These are phyloP conservation scores for Amanita pseudoporphyria DNA, from an alignment of 768 basidiomycete species.

Conservation along the genomic window DNA sequence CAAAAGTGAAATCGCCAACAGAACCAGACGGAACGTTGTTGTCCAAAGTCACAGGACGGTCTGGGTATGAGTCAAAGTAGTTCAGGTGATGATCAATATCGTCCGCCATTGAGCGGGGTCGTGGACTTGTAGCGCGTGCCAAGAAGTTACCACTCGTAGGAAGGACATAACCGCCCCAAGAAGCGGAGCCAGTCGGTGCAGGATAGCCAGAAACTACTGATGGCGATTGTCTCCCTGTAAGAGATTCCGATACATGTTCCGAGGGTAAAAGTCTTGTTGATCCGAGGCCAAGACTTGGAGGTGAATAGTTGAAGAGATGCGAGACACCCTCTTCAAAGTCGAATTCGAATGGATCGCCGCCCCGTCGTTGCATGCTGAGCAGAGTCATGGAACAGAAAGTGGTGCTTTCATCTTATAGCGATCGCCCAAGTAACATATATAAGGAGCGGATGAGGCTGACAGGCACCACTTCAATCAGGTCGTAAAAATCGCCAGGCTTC, in stretches of 20 bases:
- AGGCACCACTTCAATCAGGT: neutral
- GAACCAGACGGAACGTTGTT: neutral
- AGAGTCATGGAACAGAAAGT: neutral
- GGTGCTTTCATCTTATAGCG: neutral
- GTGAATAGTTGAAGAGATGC: neutral
- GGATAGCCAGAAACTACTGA: neutral
- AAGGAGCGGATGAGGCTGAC: constrained; percentile 7
- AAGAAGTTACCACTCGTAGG: neutral
- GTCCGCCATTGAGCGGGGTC: neutral
- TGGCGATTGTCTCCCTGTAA: neutral
- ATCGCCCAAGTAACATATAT: neutral
- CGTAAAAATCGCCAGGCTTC: neutral
- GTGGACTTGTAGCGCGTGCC: neutral
- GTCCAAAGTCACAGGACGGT: neutral
- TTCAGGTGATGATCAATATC: neutral
- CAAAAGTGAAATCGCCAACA: neutral
- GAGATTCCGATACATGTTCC: neutral
- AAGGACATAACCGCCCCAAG: neutral
- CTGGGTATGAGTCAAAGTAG: neutral
- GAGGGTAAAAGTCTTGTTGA: neutral
- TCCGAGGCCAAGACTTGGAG: neutral
- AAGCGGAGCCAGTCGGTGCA: neutral
- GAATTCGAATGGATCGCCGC: neutral
- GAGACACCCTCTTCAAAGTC: neutral
- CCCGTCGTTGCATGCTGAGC: neutral